Percentiles rank a stretch among this genome's conserved stretches.
Evolutionary conservation across 2,329 filamentous ascomycete genomes (phyloP).

Genomic region (Sporothrix variecibatus): DNA sequence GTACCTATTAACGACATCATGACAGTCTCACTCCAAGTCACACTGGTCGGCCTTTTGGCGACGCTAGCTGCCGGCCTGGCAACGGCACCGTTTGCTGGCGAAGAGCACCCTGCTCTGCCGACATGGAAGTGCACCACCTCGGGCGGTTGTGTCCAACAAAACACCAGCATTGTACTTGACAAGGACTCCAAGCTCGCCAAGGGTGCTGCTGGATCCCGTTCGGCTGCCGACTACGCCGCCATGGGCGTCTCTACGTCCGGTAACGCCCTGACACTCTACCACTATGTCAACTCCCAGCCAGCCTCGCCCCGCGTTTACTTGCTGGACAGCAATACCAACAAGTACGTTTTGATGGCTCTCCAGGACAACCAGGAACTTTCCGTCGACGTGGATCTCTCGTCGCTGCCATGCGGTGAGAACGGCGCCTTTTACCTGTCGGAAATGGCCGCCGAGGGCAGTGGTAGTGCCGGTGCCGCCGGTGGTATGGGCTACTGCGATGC

Average conservation of each 20-base stretch:
- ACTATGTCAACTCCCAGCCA: constrained; percentile 33
- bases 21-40: neutral
- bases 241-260: constrained; percentile 35
- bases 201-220: constrained; percentile 35
- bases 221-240: constrained; percentile 46
- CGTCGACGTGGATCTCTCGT: constrained; percentile 63
- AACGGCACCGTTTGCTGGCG: constrained; percentile 31
- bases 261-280: constrained; percentile 35
- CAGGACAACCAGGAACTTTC: constrained; percentile 58
- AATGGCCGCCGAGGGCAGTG: constrained; percentile 53
- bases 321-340: constrained; percentile 47
- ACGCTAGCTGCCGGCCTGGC: constrained; percentile 15
- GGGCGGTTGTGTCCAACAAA: constrained; percentile 45
- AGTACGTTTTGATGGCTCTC: constrained; percentile 59
- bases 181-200: constrained; percentile 44
- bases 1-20: neutral
- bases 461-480: constrained; percentile 60
- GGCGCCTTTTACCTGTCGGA: constrained; percentile 62
- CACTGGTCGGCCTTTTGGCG: constrained; percentile 6
- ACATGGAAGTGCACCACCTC: constrained; percentile 50
- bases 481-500: constrained; percentile 20
- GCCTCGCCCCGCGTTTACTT: constrained; percentile 55
- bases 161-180: constrained; percentile 48
- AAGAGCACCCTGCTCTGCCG: constrained; percentile 46
- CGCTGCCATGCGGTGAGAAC: constrained; percentile 63